These are phyloP conservation scores for Citrus hindsii DNA, from an alignment of 345 rosid species.

Conservation along the genomic window DNA sequence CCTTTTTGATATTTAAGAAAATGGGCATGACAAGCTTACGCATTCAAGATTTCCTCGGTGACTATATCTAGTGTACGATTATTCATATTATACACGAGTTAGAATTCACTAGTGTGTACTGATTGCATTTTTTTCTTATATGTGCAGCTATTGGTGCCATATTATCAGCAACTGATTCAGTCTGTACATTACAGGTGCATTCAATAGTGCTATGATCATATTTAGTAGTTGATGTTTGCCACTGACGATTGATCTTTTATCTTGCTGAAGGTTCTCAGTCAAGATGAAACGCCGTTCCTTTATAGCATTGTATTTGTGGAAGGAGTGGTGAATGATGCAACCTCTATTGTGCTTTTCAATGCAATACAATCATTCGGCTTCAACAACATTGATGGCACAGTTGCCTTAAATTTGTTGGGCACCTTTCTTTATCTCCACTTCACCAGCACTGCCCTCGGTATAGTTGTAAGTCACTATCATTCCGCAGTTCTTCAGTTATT, in stretches of 20 bases:
- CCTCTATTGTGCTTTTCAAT: constrained; percentile 71
- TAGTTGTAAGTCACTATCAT: constrained; percentile 42
- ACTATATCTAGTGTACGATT: background rate
- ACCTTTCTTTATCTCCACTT: constrained; percentile 64
- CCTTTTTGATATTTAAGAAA: constrained; percentile 32
- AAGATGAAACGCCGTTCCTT: constrained; percentile 78
- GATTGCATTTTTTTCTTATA: constrained; percentile 2
- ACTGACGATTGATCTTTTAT: constrained; percentile 1
- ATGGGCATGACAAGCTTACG: constrained; percentile 40
- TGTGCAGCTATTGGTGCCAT: constrained; percentile 69
- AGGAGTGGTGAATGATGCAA: constrained; percentile 82
- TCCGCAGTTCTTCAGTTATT: background rate
- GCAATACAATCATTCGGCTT: constrained; percentile 52
- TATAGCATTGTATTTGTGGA: constrained; percentile 74
- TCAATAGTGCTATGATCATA: background rate
- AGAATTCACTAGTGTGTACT: constrained; percentile 3
- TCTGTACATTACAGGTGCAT: constrained; percentile 71
- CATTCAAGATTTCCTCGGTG: constrained; percentile 53
- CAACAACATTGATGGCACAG: constrained; percentile 28
- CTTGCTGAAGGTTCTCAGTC: constrained; percentile 55
- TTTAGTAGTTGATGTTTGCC: background rate
- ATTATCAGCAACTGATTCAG: constrained; percentile 74
- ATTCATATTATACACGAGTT: background rate
- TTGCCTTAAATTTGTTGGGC: constrained; percentile 34
- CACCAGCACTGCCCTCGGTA: constrained; percentile 58